Conservation (phyloP, 1,284 basidiomycete genomes). For the Volvariella volvacea region DNA sequence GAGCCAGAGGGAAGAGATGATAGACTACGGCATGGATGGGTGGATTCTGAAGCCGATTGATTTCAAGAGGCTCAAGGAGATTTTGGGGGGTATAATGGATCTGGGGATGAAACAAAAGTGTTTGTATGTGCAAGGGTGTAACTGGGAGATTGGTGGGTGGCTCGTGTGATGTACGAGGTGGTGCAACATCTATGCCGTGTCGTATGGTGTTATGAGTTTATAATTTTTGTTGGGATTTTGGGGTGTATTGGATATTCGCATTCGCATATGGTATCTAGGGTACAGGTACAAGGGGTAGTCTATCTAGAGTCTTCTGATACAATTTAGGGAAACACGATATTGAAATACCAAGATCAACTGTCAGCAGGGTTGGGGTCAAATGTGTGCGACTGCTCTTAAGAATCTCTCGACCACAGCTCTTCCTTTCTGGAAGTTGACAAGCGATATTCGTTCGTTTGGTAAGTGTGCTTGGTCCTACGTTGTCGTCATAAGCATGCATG, state of each 20-base stretch:
- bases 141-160: slow-evolving; percentile 75
- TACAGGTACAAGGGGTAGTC: no score
- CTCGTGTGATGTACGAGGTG: slow-evolving; percentile 23
- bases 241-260: no score
- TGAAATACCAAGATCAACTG: no score
- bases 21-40: slow-evolving; percentile 66
- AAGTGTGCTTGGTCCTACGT: slow-evolving; percentile 85
- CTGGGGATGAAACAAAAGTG: slow-evolving; percentile 43
- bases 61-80: slow-evolving; percentile 59
- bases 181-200: no score
- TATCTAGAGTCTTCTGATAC: no score
- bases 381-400: slow-evolving; percentile 21
- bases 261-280: no score
- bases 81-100: slow-evolving; percentile 60
- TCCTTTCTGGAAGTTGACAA: slow-evolving; percentile 69
- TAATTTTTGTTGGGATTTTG: no score
- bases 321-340: no score
- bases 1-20: slow-evolving; percentile 53
- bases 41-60: slow-evolving; percentile 88
- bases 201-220: no score
- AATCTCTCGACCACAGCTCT: slow-evolving; percentile 73
- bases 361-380: no score
- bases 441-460: slow-evolving; percentile 79
- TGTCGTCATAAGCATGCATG: no score
- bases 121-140: slow-evolving; percentile 51